These are phyloP conservation scores for Neohortaea acidophila DNA, from an alignment of 495 filamentous ascomycete genomes.

Conservation along the genomic window DNA sequence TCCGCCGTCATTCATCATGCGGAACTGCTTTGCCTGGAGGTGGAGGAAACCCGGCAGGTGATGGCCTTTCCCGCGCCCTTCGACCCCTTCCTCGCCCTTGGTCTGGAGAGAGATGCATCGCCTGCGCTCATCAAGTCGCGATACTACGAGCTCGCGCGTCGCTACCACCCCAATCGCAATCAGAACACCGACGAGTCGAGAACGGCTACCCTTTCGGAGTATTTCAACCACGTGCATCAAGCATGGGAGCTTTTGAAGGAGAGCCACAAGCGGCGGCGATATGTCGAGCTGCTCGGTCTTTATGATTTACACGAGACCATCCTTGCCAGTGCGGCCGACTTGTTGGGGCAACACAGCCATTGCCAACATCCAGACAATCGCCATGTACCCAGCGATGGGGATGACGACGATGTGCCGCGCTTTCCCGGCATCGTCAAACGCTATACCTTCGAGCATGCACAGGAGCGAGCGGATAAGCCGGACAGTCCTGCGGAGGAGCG, in stretches of 20 bases:
- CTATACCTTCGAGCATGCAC: constrained; percentile 4
- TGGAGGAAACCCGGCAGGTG: not conserved
- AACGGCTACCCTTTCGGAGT: constrained; percentile 8
- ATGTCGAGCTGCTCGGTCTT: constrained; percentile 8
- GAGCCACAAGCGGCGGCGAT: constrained; percentile 12
- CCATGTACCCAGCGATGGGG: constrained; percentile 15
- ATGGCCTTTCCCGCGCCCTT: constrained; percentile 9
- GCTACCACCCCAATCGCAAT: constrained; percentile 16
- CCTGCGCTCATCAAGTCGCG: constrained; percentile 6
- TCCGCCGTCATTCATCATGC: not conserved
- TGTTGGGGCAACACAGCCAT: not conserved
- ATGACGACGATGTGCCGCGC: constrained; percentile 14
- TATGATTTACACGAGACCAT: constrained; percentile 9
- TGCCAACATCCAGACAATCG: constrained; percentile 1
- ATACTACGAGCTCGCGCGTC: constrained; percentile 7
- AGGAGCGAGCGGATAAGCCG: not conserved
- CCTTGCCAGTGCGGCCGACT: constrained; percentile 5
- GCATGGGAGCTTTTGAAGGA: constrained; percentile 8
- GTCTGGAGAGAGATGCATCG: constrained; percentile 11
- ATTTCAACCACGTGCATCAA: constrained; percentile 11
- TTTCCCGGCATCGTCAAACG: constrained; percentile 3
- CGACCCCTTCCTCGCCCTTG: constrained; percentile 15
- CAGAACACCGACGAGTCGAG: constrained; percentile 12
- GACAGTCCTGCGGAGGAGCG: not conserved
- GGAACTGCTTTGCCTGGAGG: constrained; percentile 4